Base-by-base conservation (phyloP, 345 rosid species). In the Alliaria petiolata region DNA sequence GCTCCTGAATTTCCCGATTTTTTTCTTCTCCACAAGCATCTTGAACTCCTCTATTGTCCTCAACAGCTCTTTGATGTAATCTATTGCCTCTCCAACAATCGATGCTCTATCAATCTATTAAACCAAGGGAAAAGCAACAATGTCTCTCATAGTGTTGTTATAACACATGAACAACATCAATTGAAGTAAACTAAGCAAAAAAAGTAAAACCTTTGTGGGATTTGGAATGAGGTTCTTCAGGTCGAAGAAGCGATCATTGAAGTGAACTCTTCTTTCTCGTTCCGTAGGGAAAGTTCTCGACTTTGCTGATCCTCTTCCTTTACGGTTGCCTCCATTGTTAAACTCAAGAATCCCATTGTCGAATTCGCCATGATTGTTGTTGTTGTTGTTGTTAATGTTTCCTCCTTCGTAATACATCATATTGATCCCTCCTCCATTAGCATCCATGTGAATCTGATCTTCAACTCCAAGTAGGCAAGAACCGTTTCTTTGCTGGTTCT, bases 61-160 rank as follows among this genome's bases (percentile, higher is more conserved):
- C 28, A 82, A 75, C 36, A 92, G 88, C 78, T 89, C 96, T 76
- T 87, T 83, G 76, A 89, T 92, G 75, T 92, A 86, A 7, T 74
- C 84, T 17, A 86, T 89, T 8, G 89, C 92, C 55, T 92, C 96
- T 73, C 83, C 91, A 71, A 89, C 87, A 2, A 86, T 69, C 1
- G 93, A 86, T 16, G 96, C 93, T 75, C 89, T 85, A 74, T 92
- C 93, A 22, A 0, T 62, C 97, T 91, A 33, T 38, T 1, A 38
- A 50, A 39, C 28, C 53, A 74, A 64, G 42, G 12, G 5, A 19
- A 55, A n/a, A n/a, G n/a, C 50, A 22, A 43, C 47, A 56, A 11
- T 15, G n/a, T 15, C 5, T 15, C 8, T 39, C 38, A 42, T 3
- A 47, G 4, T 70, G 39, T 39, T n/a, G n/a, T n/a, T n/a, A n/a